Conservation (phyloP, 1,284 basidiomycete species). For the Omphalotus olearius region DNA sequence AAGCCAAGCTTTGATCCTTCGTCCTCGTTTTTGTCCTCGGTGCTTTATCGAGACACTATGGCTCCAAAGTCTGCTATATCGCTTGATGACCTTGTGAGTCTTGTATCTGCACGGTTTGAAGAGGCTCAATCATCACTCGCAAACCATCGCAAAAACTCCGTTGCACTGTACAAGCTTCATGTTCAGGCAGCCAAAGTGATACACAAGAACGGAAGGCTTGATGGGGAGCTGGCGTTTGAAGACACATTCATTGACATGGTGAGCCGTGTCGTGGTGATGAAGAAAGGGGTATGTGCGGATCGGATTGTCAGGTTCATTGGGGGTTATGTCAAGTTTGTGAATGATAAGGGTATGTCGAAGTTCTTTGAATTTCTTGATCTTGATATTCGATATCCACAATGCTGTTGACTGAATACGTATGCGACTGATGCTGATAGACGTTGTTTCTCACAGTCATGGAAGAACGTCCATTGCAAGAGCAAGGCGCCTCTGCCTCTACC, state of each 20-base stretch:
- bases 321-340: slow-evolving; percentile 76
- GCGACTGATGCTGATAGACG: background rate
- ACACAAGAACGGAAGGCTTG: slow-evolving; percentile 51
- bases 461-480: slow-evolving; percentile 18
- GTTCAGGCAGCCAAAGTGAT: slow-evolving; percentile 55
- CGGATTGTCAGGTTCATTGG: slow-evolving; percentile 84
- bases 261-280: slow-evolving; percentile 69
- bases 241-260: slow-evolving; percentile 71
- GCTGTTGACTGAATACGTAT: background rate
- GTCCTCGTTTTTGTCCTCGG: background rate
- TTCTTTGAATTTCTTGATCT: background rate
- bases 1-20: no score
- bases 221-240: slow-evolving; percentile 81
- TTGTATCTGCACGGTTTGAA: slow-evolving; percentile 44
- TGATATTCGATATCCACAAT: background rate
- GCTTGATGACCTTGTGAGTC: slow-evolving; percentile 23
- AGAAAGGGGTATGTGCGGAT: slow-evolving; percentile 85
- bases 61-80: slow-evolving; percentile 7
- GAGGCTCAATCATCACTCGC: slow-evolving; percentile 82
- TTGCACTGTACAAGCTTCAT: slow-evolving; percentile 84
- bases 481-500: slow-evolving; percentile 23
- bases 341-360: slow-evolving; percentile 70
- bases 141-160: slow-evolving; percentile 84
- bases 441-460: slow-evolving; percentile 10
- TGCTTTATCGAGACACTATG: slow-evolving; percentile 6